Base-by-base conservation (phyloP, 768 basidiomycete genomes). In the Roridomyces roridus region DNA sequence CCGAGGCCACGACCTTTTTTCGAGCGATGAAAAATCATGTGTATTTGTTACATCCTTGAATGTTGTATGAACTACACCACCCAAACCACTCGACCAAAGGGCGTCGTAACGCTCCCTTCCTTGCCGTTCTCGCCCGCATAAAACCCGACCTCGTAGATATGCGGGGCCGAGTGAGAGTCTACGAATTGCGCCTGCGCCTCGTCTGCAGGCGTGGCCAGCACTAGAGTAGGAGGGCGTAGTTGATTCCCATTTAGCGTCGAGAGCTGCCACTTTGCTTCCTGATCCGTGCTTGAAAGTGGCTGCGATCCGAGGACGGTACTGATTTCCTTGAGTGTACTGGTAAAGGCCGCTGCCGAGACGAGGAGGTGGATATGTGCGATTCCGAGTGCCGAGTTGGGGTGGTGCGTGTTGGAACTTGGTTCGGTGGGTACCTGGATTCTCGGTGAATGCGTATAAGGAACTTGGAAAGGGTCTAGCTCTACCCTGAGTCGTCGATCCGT, bases 401-500 rank as follows among this genome's bases (percentile, higher is more conserved):
- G 88, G 7, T 70, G 62, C 0, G 72, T 67, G 61, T 84, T 84
- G 3, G 77, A 75, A 15, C 72, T 71, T 5, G 81, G 80, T 10
- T 77, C 71, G 2, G 70, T 65, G 5, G 84, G 84, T 1, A 87
- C 86, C 84, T 86, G 58, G 3, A 21, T 25, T 2, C 21, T 8
- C 31, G 23, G 21, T 3, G 6, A 11, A 17, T 24, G 9, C 42
- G 29, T 12, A 14, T 34, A 12, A 23, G 17, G 17, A 43, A 15
- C 35, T 17, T 42, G 21, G 37, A 18, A 28, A 21, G 2, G 21
- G 15, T 18, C 21, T 37, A 14, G 21, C 82, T 17, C 62, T n/a
- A 87, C 90, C 69, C 89, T 75, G 69, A 79, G 77, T 3, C 70
- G 60, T 45, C 89, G 73, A 3, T 86, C 82, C 4, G 88, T 89